Evolutionary conservation across 345 rosid genomes (phyloP).

Genomic region (Nasturtium officinale): DNA sequence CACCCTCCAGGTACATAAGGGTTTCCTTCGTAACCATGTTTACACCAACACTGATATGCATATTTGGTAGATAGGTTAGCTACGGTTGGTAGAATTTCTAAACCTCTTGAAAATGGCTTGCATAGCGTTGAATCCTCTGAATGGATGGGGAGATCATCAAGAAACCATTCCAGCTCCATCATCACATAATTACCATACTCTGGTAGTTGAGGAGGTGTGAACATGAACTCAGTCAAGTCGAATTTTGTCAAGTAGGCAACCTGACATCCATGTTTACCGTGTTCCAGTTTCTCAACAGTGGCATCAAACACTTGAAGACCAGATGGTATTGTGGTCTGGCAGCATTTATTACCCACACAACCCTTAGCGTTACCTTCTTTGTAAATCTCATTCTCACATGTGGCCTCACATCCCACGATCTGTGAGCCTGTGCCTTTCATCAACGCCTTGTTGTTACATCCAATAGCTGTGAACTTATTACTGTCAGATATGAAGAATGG

Average conservation of each 20-base stretch:
- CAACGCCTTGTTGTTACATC: slow-evolving; percentile 35
- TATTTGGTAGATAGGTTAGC: background rate
- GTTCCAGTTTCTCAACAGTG: background rate
- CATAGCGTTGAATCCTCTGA: background rate
- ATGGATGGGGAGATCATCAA: background rate
- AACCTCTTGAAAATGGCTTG: background rate
- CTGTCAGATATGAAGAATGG: slow-evolving; percentile 32
- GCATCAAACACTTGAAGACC: slow-evolving; percentile 9
- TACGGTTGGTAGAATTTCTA: background rate
- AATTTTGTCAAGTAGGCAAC: slow-evolving; percentile 16
- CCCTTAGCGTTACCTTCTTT: background rate
- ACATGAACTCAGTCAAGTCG: background rate
- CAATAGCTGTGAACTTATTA: slow-evolving; percentile 45
- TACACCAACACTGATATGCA: slow-evolving; percentile 37
- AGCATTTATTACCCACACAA: slow-evolving; percentile 53
- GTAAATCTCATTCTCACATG: slow-evolving; percentile 26
- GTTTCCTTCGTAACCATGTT: slow-evolving; percentile 42
- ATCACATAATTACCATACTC: background rate
- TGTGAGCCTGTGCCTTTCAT: slow-evolving; percentile 5
- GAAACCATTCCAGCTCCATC: slow-evolving; percentile 42
- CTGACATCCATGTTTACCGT: slow-evolving; percentile 5
- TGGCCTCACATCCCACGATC: slow-evolving; percentile 43
- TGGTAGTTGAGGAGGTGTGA: background rate
- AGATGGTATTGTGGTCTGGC: slow-evolving; percentile 40
- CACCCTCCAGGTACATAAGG: slow-evolving; percentile 43